phyloP scores from a whole-genome alignment of 176 grass and related monocot species.

The Lolium perenne region DNA sequence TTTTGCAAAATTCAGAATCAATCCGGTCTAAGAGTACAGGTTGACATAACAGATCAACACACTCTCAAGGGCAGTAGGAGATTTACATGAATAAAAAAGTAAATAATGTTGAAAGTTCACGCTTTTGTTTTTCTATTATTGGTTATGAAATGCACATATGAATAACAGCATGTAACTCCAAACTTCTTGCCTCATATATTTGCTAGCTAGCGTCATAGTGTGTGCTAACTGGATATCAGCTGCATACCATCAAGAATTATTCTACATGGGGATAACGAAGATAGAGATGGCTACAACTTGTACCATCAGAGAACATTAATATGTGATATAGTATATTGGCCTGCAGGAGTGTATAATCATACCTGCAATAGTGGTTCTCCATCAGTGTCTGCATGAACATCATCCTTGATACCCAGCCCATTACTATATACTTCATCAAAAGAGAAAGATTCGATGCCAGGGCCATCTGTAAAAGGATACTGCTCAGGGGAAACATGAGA shows the following conservation, averaged over 20 bases:
- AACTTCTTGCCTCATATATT: constrained; percentile 1
- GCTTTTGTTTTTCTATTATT: constrained; percentile 27
- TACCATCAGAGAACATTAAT: not conserved
- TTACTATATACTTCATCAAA: constrained; percentile 70
- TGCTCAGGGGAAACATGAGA: constrained; percentile 48
- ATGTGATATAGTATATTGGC: constrained; percentile 14
- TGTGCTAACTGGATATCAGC: not conserved
- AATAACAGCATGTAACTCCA: not conserved
- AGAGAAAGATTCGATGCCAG: constrained; percentile 61
- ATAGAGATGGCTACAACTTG: not conserved
- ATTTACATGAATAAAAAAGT: not conserved
- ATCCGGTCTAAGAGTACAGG: constrained; percentile 1
- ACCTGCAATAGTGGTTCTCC: constrained; percentile 73
- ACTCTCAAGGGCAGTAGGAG: not conserved
- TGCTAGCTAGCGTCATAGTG: not conserved
- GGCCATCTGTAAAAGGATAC: constrained; percentile 46
- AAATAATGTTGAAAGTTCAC: not conserved
- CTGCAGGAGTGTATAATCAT: constrained; percentile 32
- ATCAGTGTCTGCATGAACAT: constrained; percentile 39
- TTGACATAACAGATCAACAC: constrained; percentile 20
- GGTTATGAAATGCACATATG: not conserved
- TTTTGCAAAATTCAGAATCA: constrained; percentile 33
- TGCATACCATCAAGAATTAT: not conserved
- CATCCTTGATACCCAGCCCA: constrained; percentile 54
- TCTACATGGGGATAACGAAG: not conserved